Conservation (phyloP, 345 rosid genomes). For the Camelina sativa region DNA sequence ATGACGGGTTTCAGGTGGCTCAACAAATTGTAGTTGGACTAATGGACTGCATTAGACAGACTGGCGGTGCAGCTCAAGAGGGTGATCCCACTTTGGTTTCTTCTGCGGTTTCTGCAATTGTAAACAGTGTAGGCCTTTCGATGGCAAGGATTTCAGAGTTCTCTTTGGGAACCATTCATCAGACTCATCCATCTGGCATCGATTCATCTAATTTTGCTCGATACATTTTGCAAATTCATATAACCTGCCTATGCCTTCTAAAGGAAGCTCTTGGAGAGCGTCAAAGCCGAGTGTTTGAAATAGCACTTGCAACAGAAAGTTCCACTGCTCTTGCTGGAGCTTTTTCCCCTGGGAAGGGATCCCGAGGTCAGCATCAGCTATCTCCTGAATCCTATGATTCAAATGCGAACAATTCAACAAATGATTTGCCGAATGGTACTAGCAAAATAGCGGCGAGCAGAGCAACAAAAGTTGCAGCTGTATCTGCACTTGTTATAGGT, state of each 20-base stretch:
- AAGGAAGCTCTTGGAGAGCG: constrained; percentile 99
- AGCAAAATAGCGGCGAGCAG: constrained; percentile 53
- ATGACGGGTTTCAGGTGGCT: constrained; percentile 77
- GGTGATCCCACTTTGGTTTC: constrained; percentile 96
- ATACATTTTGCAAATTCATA: constrained; percentile 78
- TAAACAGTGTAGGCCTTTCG: constrained; percentile 67
- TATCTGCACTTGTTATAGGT: constrained; percentile 85
- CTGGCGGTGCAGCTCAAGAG: constrained; percentile 98
- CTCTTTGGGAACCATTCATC: constrained; percentile 51
- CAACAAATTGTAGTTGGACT: constrained; percentile 77
- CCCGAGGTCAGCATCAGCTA: constrained; percentile 76
- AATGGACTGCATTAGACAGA: constrained; percentile 85
- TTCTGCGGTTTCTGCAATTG: constrained; percentile 88
- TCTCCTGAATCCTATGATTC: constrained; percentile 82
- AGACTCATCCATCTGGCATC: constrained; percentile 54
- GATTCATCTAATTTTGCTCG: constrained; percentile 62
- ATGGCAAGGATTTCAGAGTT: constrained; percentile 80
- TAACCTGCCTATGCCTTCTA: constrained; percentile 77
- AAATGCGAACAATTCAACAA: constrained; percentile 48
- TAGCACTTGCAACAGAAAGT: constrained; percentile 95
- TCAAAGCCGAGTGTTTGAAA: constrained; percentile 91
- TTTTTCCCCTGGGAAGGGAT: constrained; percentile 73
- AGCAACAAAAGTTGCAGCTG: constrained; percentile 74
- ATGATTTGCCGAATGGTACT: constrained; percentile 55
- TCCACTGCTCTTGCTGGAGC: constrained; percentile 72